These are phyloP conservation scores for Rosellinia necatrix DNA, from an alignment of 2,329 filamentous ascomycete species.

Conservation along the genomic window DNA sequence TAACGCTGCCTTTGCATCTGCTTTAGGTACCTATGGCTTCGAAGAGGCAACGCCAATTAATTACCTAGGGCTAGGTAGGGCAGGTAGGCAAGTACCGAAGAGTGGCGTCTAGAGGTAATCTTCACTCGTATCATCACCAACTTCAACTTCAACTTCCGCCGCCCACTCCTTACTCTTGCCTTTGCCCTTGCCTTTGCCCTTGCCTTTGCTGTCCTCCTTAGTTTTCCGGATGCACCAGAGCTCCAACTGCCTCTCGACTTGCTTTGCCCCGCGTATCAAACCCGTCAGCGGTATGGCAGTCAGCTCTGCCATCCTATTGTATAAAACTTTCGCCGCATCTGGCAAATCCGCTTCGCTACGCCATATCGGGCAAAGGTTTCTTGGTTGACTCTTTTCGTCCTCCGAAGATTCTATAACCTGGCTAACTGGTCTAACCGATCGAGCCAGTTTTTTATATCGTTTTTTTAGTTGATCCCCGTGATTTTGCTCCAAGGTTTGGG, in stretches of 20 bases:
- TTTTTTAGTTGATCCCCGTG: conserved; percentile 20
- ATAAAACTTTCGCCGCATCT: conserved; percentile 47
- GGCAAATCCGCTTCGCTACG: conserved; percentile 49
- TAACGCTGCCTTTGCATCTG: no score
- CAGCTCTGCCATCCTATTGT: conserved; percentile 47
- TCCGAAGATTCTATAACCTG: conserved; percentile 21
- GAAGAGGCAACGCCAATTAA: no score
- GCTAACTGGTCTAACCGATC: conserved; percentile 24
- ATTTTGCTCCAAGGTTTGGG: background rate
- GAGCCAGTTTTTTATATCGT: conserved; percentile 32
- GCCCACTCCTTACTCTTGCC: conserved; percentile 32
- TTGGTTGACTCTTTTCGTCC: conserved; percentile 32
- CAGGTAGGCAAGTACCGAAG: no score
- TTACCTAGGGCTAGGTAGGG: no score
- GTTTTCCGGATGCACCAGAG: conserved; percentile 40
- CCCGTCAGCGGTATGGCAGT: conserved; percentile 43
- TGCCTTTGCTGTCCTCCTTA: conserved; percentile 32
- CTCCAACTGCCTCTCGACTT: conserved; percentile 45
- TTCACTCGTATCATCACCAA: background rate
- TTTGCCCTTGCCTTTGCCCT: conserved; percentile 31
- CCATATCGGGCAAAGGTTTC: conserved; percentile 41
- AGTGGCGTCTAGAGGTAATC: no score
- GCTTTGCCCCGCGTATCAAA: conserved; percentile 43
- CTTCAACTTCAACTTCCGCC: conserved; percentile 1
- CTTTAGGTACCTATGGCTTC: no score